These are phyloP conservation scores for Saccharomyces pastorianus DNA, from an alignment of 1,139 yeast species.

Conservation along the genomic window DNA sequence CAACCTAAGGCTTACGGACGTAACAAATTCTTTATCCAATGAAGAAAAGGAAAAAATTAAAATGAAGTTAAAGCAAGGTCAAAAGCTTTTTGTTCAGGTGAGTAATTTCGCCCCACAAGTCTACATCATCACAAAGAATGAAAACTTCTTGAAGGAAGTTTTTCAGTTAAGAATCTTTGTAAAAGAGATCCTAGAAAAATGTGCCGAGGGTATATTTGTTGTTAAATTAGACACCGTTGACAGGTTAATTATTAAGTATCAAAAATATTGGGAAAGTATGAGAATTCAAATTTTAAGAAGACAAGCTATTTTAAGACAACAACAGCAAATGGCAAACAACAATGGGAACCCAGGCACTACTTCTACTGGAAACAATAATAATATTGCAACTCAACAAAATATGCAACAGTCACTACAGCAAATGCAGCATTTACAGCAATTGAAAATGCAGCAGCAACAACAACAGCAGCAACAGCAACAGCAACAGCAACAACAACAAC, in stretches of 20 bases:
- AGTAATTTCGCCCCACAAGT: conserved; percentile 69
- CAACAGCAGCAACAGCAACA: background rate
- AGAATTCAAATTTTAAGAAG: conserved; percentile 39
- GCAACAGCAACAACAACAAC: background rate
- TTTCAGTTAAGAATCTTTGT: conserved; percentile 71
- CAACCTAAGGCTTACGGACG: conserved; percentile 54
- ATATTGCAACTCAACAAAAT: conserved; percentile 1
- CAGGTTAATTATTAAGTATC: conserved; percentile 58
- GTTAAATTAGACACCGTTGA: conserved; percentile 61
- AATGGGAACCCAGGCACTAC: conserved; percentile 14
- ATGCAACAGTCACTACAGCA: conserved; percentile 1
- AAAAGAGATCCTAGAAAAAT: conserved; percentile 57
- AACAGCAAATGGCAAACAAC: conserved; percentile 11
- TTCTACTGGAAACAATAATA: background rate
- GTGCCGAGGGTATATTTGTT: conserved; percentile 51
- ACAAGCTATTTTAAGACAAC: conserved; percentile 12
- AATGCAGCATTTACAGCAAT: conserved; percentile 1
- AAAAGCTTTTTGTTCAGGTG: conserved; percentile 55
- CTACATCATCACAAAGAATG: conserved; percentile 57
- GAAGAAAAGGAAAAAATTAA: conserved; percentile 55
- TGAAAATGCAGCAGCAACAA: background rate
- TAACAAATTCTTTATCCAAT: conserved; percentile 47
- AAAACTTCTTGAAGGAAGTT: conserved; percentile 61
- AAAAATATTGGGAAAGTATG: conserved; percentile 60
- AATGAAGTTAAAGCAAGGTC: conserved; percentile 45